Evolutionary conservation across 1,284 basidiomycete species (phyloP).

Genomic region (Rhodotorula sp.): DNA sequence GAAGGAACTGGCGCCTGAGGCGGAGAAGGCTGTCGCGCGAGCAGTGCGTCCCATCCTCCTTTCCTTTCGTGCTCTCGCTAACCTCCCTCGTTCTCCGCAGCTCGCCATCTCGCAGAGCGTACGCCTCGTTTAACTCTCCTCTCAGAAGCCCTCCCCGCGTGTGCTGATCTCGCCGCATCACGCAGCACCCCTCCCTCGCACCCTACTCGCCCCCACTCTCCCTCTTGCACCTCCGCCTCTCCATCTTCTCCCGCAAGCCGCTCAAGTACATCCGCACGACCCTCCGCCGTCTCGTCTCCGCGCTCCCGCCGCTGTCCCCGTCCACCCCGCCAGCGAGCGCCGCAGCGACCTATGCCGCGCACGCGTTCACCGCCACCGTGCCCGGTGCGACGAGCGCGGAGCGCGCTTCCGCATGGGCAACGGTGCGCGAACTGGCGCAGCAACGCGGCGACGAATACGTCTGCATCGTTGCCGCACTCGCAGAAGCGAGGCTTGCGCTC

Average conservation of each 20-base stretch:
- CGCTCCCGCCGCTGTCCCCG: constrained; percentile 11
- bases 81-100: not conserved
- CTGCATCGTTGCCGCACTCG: constrained; percentile 8
- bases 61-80: not conserved
- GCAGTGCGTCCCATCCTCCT: constrained; percentile 10
- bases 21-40: constrained; percentile 7
- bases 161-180: too few relatives aligned
- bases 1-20: not conserved
- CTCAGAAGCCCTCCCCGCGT: not conserved
- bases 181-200: constrained; percentile 24
- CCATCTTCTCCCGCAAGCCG: constrained; percentile 7
- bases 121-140: not conserved
- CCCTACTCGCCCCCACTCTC: constrained; percentile 7
- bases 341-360: constrained; percentile 1
- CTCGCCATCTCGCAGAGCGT: constrained; percentile 7
- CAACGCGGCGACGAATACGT: not conserved
- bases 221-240: constrained; percentile 25
- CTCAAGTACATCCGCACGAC: constrained; percentile 21
- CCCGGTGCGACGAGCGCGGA: constrained; percentile 1
- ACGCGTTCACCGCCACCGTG: not conserved
- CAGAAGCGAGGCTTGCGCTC: constrained; percentile 8
- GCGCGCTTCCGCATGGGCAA: constrained; percentile 9
- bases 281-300: constrained; percentile 63
- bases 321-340: not conserved
- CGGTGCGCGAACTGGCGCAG: constrained; percentile 7